A percentile compares a stretch with the other conserved stretches of the same genome.
Conservation (phyloP, 1,284 basidiomycete genomes). For the Cryptococcus wingfieldii region DNA sequence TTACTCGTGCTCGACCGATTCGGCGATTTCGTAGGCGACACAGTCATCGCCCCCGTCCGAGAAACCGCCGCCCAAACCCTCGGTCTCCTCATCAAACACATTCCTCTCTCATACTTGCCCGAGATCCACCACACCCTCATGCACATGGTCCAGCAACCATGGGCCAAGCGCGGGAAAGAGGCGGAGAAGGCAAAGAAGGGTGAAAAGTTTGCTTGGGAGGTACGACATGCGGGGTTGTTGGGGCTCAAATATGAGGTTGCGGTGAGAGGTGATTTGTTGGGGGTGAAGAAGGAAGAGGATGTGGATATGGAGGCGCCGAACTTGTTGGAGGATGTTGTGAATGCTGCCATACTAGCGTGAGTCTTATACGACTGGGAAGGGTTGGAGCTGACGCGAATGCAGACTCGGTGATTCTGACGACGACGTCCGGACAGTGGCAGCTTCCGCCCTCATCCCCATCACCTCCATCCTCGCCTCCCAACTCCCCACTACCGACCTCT, state of each 20-base stretch:
- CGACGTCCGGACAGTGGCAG: slow-evolving; percentile 93
- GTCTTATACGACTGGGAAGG: slow-evolving; percentile 24
- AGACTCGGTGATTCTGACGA: slow-evolving; percentile 90
- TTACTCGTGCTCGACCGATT: slow-evolving; percentile 95
- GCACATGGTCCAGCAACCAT: slow-evolving; percentile 89
- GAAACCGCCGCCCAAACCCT: slow-evolving; percentile 95
- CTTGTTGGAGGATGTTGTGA: slow-evolving; percentile 67
- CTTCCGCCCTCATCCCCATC: slow-evolving; percentile 84
- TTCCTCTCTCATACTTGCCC: slow-evolving; percentile 69
- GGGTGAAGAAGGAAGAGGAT: slow-evolving; percentile 40
- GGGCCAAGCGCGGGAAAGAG: slow-evolving; percentile 49
- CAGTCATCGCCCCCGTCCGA: slow-evolving; percentile 91
- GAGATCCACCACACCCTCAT: slow-evolving; percentile 80
- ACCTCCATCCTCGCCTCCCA: slow-evolving; percentile 71
- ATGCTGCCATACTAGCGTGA: slow-evolving; percentile 81
- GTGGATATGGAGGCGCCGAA: slow-evolving; percentile 9
- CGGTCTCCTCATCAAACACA: slow-evolving; percentile 80
- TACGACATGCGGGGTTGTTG: slow-evolving; percentile 90
- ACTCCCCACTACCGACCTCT: slow-evolving; percentile 64
- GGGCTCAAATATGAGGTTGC: slow-evolving; percentile 98
- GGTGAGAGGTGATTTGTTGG: slow-evolving; percentile 78
- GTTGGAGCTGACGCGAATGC: slow-evolving; percentile 6
- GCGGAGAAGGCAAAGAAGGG: slow-evolving; percentile 46
- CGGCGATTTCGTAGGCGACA: slow-evolving; percentile 95
- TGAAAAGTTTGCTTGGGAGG: slow-evolving; percentile 82